Evolutionary conservation across 106 monocot genomes (phyloP), one percentile per base, ranked within the genome.

Genomic region (Dendrobium officinale): DNA sequence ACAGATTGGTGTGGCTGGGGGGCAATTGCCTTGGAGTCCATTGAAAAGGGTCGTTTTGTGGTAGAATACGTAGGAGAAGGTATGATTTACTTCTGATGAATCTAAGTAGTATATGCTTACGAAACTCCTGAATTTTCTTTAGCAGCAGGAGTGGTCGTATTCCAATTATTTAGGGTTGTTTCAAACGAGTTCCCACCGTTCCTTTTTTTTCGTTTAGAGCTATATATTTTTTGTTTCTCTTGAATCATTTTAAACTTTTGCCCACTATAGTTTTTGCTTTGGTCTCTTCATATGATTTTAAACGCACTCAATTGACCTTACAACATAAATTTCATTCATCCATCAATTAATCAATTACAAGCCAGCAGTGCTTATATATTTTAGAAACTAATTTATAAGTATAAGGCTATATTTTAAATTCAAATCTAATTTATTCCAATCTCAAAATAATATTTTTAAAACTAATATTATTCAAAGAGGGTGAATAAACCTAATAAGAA

Each of bases 11-110:
- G 98, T 88, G 98, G 95, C 75, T 99, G 98, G 98, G 98, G 98
- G 81, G 98, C 89, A 49, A 87, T 85, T 77, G 82, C 95, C 45
- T 80, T 86, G 55, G 98, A 99, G 76, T 41, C 84, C 54, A 85
- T 99, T 43, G 81, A 91, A 47, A 93, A 90, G 79, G 94, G 91
- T 42, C 92, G 93, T 45, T 99, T 99, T 90, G 84, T 99, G 9
- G 88, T 99, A 31, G 98, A 99, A 85, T 99, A 99, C 77, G 88
- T 95, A 86, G 98, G 98, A 77, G 98, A 99, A 99, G 98, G 98
- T 99, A 90, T 37, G 44, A 17, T 78, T 19, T 27, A 16, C 0
- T 33, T 70, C n/a, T 58, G 9, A 3, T 70, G 15, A 29, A 70
- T 64, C 22, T n/a, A 64, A 64, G 6, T 64, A n/a, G 64, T 64